Percentiles rank a stretch among this genome's conserved stretches.
Conservation (phyloP, 1,139 yeast species). For the Chernovozyma aurita region DNA sequence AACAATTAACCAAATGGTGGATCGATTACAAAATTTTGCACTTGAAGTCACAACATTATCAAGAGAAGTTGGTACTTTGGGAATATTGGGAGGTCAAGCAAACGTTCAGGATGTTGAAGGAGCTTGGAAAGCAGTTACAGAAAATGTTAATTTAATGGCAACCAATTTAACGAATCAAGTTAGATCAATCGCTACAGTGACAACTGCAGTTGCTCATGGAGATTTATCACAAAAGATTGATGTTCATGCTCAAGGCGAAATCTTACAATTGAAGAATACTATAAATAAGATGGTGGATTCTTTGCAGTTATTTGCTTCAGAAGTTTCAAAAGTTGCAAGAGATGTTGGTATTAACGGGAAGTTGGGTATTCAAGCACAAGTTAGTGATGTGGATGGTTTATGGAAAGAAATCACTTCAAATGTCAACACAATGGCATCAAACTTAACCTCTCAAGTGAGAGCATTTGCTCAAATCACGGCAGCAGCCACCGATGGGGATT, state of each 20-base stretch:
- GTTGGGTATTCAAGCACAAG: slow-evolving; percentile 88
- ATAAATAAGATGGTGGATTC: slow-evolving; percentile 92
- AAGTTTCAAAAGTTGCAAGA: slow-evolving; percentile 84
- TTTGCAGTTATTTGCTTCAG: slow-evolving; percentile 80
- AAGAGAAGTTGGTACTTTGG: slow-evolving; percentile 85
- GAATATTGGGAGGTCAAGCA: slow-evolving; percentile 88
- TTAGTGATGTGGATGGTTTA: slow-evolving; percentile 82
- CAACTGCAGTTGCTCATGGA: slow-evolving; percentile 91
- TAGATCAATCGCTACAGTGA: slow-evolving; percentile 84
- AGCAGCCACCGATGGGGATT: slow-evolving; percentile 92
- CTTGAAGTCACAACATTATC: slow-evolving; percentile 84
- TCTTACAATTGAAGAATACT: slow-evolving; percentile 70
- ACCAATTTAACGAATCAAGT: slow-evolving; percentile 85
- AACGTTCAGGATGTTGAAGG: slow-evolving; percentile 91
- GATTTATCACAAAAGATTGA: slow-evolving; percentile 83
- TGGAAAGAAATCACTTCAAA: slow-evolving; percentile 94
- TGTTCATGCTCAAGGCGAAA: slow-evolving; percentile 88
- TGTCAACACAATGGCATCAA: slow-evolving; percentile 90
- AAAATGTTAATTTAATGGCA: slow-evolving; percentile 87
- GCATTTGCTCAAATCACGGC: slow-evolving; percentile 93
- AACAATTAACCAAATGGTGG: slow-evolving; percentile 84
- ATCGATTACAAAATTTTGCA: slow-evolving; percentile 83
- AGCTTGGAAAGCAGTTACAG: slow-evolving; percentile 89
- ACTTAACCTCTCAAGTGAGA: slow-evolving; percentile 85
- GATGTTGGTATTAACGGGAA: slow-evolving; percentile 94